Conservation (phyloP, 2,329 filamentous ascomycete genomes). For the Podosphaera xanthii region DNA sequence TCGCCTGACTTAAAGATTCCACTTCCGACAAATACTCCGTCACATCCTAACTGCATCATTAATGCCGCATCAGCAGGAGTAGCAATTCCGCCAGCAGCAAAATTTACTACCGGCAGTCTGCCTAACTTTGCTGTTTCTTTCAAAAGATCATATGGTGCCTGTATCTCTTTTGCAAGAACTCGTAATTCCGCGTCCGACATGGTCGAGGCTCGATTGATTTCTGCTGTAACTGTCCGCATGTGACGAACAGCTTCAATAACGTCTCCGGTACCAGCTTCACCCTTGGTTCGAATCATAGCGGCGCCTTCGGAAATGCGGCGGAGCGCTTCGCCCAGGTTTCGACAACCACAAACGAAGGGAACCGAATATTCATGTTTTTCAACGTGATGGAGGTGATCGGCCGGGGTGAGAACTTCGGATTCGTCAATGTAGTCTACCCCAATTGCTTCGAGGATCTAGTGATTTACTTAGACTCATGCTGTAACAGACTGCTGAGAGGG, state of each 20-base stretch:
- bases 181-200: constrained; percentile 53
- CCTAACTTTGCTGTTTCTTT: constrained; percentile 73
- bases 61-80: constrained; percentile 90
- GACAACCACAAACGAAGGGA: constrained; percentile 91
- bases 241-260: constrained; percentile 92
- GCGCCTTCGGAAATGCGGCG: constrained; percentile 80
- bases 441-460: constrained; percentile 73
- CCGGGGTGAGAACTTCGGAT: constrained; percentile 88
- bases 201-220: constrained; percentile 50
- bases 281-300: constrained; percentile 97
- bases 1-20: constrained; percentile 97
- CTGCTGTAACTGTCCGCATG: constrained; percentile 70
- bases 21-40: constrained; percentile 89
- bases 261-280: constrained; percentile 90
- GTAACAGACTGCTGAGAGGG: neutral
- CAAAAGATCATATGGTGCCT: constrained; percentile 54
- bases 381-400: constrained; percentile 77
- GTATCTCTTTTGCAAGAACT: constrained; percentile 59
- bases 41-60: constrained; percentile 98
- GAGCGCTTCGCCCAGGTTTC: constrained; percentile 81
- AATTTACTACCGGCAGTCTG: constrained; percentile 86
- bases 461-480: neutral
- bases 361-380: constrained; percentile 64
- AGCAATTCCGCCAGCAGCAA: constrained; percentile 96
- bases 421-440: constrained; percentile 97